Base-by-base conservation (phyloP, 768 basidiomycete genomes). In the Hebeloma cylindrosporum region DNA sequence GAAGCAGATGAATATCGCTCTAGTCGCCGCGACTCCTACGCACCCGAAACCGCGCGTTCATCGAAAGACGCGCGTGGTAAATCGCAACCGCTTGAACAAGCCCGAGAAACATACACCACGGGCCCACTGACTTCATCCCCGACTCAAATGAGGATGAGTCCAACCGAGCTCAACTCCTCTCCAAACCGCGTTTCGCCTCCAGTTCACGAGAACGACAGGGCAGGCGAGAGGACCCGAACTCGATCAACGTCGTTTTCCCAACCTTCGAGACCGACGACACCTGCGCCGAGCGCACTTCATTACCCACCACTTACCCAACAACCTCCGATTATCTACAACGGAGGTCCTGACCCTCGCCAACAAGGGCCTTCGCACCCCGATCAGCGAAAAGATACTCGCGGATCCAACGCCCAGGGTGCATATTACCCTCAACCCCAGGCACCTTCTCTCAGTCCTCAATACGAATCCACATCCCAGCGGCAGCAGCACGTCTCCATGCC, bases 181-280 rank as follows among this genome's bases (percentile, higher is more conserved):
- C 11, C 33, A n/a, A n/a, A n/a, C n/a, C 4, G 5, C 13, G 20
- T 29, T 36, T 25, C 44, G 14, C 44, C 37, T 37, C 28, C 28
- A 27, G 27, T 27, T 22, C 42, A 30, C 38, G 33, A 48, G 31
- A 22, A 31, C 21, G 21, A 23, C 5, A 36, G 39, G 16, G n/a
- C 45, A 6, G 23, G 31, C 18, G 52, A 52, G 5, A 45, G 52
- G 6, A 25, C 41, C 21, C 50, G 56, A 28, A 42, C 45, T 11
- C 56, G 56, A 11, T 57, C 55, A 7, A 57, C 26, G 27, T 57
- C 55, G n/a, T 53, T 57, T 34, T 51, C 55, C n/a, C n/a, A n/a
- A n/a, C n/a, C n/a, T n/a, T n/a, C n/a, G n/a, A n/a, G n/a, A n/a
- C n/a, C n/a, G n/a, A n/a, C n/a, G n/a, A n/a, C n/a, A n/a, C n/a